phyloP scores from a whole-genome alignment of 805 yeast species.

The Barnettozyma siamensis region DNA sequence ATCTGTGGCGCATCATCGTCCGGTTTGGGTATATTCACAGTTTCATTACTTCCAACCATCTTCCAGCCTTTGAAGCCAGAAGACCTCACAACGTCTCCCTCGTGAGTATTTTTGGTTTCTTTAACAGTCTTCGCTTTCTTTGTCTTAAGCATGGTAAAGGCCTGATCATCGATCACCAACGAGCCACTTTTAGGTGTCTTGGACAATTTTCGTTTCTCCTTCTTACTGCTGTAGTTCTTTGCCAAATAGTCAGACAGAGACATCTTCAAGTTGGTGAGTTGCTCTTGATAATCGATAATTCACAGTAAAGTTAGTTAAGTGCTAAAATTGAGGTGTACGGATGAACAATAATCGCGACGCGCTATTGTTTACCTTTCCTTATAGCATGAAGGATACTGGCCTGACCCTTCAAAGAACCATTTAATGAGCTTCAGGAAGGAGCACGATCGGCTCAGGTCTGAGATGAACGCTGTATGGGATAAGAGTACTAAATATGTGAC shows the following conservation, averaged over 20 bases:
- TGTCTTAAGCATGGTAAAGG: slow-evolving; percentile 2
- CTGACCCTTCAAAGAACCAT: not conserved
- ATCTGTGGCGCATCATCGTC: slow-evolving; percentile 10
- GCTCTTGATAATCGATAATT: not conserved
- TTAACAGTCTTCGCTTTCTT: not conserved
- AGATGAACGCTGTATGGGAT: not conserved
- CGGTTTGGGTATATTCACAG: not conserved
- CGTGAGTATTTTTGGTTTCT: too few relatives aligned
- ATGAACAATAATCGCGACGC: too few relatives aligned
- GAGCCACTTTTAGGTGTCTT: slow-evolving; percentile 8
- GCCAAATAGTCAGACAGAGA: slow-evolving; percentile 3
- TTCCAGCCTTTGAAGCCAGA: slow-evolving; percentile 17
- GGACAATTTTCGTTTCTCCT: slow-evolving; percentile 22
- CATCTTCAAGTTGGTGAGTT: not conserved
- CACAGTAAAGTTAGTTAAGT: too few relatives aligned
- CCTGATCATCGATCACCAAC: slow-evolving; percentile 20
- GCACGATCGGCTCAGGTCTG: not conserved
- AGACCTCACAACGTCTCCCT: not conserved
- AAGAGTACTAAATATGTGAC: not conserved
- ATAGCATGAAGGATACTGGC: too few relatives aligned
- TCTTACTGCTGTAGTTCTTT: slow-evolving; percentile 34
- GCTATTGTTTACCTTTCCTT: too few relatives aligned
- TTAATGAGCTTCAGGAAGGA: slow-evolving; percentile 2
- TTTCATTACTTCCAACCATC: slow-evolving; percentile 20
- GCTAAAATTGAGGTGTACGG: too few relatives aligned